A percentile compares a stretch with the other conserved stretches of the same genome.
phyloP scores from a whole-genome alignment of 106 monocot species.

The Phalaenopsis equestris region DNA sequence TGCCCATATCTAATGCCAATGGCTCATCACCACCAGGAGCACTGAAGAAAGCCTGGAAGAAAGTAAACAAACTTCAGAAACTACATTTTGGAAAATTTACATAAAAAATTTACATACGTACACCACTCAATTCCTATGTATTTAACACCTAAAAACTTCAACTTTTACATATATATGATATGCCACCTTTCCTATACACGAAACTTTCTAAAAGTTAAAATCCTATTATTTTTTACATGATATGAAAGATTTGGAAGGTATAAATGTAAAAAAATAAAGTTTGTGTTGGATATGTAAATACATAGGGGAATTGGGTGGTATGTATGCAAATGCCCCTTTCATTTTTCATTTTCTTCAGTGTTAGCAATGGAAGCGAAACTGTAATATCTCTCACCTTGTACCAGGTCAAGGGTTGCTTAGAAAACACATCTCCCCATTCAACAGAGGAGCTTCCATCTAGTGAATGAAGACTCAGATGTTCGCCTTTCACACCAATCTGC shows the following conservation, averaged over 20 bases:
- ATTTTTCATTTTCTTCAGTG: background rate
- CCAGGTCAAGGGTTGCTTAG: conserved; percentile 43
- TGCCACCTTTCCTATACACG: too few relatives aligned
- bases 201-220: too few relatives aligned
- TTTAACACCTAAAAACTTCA: too few relatives aligned
- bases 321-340: background rate
- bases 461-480: conserved; percentile 36
- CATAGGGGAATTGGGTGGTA: too few relatives aligned
- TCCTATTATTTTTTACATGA: too few relatives aligned
- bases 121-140: too few relatives aligned
- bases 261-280: too few relatives aligned
- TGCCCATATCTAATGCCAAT: conserved; percentile 48
- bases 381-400: conserved; percentile 37
- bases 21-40: conserved; percentile 46
- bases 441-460: conserved; percentile 37
- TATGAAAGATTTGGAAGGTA: too few relatives aligned
- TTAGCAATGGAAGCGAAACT: background rate
- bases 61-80: background rate
- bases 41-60: conserved; percentile 33
- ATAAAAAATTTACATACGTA: too few relatives aligned
- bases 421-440: conserved; percentile 40
- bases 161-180: too few relatives aligned
- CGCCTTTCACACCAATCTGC: conserved; percentile 52
- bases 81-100: too few relatives aligned
- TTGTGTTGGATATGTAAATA: too few relatives aligned